Evolutionary conservation across 176 grass and related monocot species (phyloP), one percentile per base, ranked within the genome.

Genomic region (Areca catechu): DNA sequence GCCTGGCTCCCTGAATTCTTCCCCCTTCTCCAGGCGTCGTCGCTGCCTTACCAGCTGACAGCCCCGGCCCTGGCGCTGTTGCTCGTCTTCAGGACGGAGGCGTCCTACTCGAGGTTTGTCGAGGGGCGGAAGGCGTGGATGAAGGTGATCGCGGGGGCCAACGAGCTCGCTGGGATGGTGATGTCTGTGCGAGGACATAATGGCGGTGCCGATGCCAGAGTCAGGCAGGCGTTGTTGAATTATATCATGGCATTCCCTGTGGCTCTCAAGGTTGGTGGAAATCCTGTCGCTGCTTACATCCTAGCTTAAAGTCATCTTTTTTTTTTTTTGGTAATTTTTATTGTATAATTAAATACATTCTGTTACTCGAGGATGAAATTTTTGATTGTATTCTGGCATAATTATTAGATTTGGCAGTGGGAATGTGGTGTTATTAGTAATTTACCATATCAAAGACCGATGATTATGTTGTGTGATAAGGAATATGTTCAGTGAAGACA

Each of bases 71-170:
- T 97, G 56, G 93, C 93, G 3, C 80, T 97, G 47, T 74, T 97
- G 68, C 80, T 97, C 17, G 93, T 97, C 54, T 97, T 97, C 74
- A 73, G 93, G 68, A 97, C 93, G 2, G 93, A 97, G 83, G 93
- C 93, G 0, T 91, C 93, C 70, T 97, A 97, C 72, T 79, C 87
- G 15, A 69, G 93, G 19, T 91, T 88, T 51, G 74, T 85, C 20
- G 93, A 97, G 72, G 93, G 83, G 3, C 80, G 86, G 16, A 91
- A 88, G 75, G 83, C 79, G 0, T 97, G 93, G 93, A 76, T 82
- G 87, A 79, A 76, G 71, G 75, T 97, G 10, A 61, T 97, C 27
- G 74, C 78, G 1, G 78, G 57, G 1, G 78, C 93, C 0, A 76
- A 65, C 0, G 93, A 97, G 53, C 93, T 97, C 3, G 81, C 83